Conservation (phyloP, 1,284 basidiomycete genomes). For the Microbotryum scabiosae region DNA sequence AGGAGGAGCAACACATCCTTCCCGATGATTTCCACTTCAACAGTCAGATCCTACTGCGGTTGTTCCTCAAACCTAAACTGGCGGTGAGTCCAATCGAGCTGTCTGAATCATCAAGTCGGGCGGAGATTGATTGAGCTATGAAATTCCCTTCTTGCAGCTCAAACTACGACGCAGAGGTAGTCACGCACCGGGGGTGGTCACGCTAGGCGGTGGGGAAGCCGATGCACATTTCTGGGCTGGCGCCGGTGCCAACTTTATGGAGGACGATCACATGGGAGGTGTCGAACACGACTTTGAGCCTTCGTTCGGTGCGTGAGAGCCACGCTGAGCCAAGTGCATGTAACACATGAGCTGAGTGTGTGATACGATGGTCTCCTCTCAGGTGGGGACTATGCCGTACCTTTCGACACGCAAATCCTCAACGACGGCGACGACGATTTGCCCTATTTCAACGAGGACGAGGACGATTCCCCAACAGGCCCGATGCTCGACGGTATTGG, state of each 20-base stretch:
- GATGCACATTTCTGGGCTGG: slow-evolving; percentile 94
- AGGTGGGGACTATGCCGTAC: slow-evolving; percentile 52
- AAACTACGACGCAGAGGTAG: slow-evolving; percentile 35
- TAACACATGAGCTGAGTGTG: not conserved
- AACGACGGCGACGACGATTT: slow-evolving; percentile 76
- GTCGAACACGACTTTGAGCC: not conserved
- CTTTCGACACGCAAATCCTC: slow-evolving; percentile 96
- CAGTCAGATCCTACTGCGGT: slow-evolving; percentile 72
- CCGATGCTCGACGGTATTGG: slow-evolving; percentile 27
- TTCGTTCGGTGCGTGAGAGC: no score
- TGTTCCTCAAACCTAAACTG: slow-evolving; percentile 95
- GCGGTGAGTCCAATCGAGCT: slow-evolving; percentile 47
- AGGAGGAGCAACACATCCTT: slow-evolving; percentile 65
- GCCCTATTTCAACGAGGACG: slow-evolving; percentile 74
- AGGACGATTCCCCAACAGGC: slow-evolving; percentile 49
- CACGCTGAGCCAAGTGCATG: not conserved
- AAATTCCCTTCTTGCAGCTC: slow-evolving; percentile 11
- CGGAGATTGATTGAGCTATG: not conserved
- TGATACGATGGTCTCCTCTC: not conserved
- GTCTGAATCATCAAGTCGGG: slow-evolving; percentile 11
- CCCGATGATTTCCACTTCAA: slow-evolving; percentile 98
- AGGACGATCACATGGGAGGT: slow-evolving; percentile 10
- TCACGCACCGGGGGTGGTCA: slow-evolving; percentile 5
- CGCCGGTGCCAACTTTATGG: slow-evolving; percentile 57
- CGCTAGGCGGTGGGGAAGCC: slow-evolving; percentile 49